Percentiles rank a stretch among this genome's conserved stretches.
Conservation (phyloP, 1,284 basidiomycete genomes). For the Xerocomus alliaceus region DNA sequence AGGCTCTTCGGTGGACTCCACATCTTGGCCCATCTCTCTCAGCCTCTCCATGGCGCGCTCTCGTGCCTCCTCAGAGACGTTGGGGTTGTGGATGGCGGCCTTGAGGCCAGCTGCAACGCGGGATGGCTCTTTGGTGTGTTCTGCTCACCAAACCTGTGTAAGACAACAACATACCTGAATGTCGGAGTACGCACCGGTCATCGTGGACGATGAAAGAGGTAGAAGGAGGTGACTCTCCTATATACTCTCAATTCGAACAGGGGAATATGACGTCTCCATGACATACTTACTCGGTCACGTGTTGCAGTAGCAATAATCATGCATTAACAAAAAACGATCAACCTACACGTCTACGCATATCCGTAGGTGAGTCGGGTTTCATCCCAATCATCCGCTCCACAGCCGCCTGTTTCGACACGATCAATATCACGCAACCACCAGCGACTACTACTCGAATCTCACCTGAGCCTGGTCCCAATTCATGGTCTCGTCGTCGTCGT, state of each 20-base stretch:
- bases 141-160: constrained; percentile 8
- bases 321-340: constrained; percentile 12
- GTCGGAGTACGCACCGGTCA: constrained; percentile 34
- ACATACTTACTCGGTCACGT: constrained; percentile 21
- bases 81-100: constrained; percentile 60
- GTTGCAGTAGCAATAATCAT: background rate
- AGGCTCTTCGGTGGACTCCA: constrained; percentile 16
- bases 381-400: constrained; percentile 73
- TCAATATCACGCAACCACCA: background rate
- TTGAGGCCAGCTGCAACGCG: constrained; percentile 61
- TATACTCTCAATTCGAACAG: constrained; percentile 16
- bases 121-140: constrained; percentile 44
- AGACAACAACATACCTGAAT: background rate
- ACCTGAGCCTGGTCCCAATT: constrained; percentile 76
- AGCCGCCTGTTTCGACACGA: constrained; percentile 48
- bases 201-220: background rate
- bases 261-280: constrained; percentile 28
- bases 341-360: constrained; percentile 35
- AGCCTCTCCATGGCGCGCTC: constrained; percentile 52
- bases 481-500: constrained; percentile 54
- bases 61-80: constrained; percentile 59
- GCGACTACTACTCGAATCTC: background rate
- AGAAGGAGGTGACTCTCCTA: background rate
- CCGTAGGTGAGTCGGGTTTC: constrained; percentile 43
- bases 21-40: constrained; percentile 45